Base-by-base conservation (phyloP, 768 basidiomycete species). In the Leccinum obscurum region DNA sequence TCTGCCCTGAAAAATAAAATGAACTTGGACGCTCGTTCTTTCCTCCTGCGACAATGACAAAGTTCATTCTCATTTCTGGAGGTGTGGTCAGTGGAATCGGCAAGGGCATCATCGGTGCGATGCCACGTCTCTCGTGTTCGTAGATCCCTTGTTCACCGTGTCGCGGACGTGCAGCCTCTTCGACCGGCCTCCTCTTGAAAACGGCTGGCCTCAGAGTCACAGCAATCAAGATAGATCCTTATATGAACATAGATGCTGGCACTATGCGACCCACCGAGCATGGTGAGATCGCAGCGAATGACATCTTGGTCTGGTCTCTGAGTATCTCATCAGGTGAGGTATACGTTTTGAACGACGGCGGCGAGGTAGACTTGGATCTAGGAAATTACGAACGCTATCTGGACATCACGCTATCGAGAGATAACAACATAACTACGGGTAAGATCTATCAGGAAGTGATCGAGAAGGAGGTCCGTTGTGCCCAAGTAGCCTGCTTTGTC, bases 181-280 rank as follows among this genome's bases (percentile, higher is more conserved):
- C 95, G 54, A 98, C 96, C 6, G 96, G 96, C 60, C 80, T 98
- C 55, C 83, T 98, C 55, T 82, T 99, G 72, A 98, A 98, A 78
- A 98, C 93, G 49, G 87, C 89, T 39, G 96, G 96, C 52, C 82
- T 97, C 62, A 97, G 95, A 78, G 96, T 98, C 67, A 99, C 96
- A 8, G 92, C 96, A 11, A 98, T 99, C 82, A 99, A 99, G 79
- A 98, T 99, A 69, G 96, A 99, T 74, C 96, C 96, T 14, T 99
- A 99, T 68, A 98, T 99, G 96, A 99, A 99, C 78, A 98, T 99
- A 68, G 96, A 99, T 82, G 96, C 96, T 24, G 96, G 96, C 37
- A 98, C 96, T 20, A 99, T 99, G 96, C 83, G 93, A 54, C 96
- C 96, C 14, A 96, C 95, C 15, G 96, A 99, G 75, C 96, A 99